phyloP scores from a whole-genome alignment of 2,329 filamentous ascomycete species.

The Fusarium mexicanum region DNA sequence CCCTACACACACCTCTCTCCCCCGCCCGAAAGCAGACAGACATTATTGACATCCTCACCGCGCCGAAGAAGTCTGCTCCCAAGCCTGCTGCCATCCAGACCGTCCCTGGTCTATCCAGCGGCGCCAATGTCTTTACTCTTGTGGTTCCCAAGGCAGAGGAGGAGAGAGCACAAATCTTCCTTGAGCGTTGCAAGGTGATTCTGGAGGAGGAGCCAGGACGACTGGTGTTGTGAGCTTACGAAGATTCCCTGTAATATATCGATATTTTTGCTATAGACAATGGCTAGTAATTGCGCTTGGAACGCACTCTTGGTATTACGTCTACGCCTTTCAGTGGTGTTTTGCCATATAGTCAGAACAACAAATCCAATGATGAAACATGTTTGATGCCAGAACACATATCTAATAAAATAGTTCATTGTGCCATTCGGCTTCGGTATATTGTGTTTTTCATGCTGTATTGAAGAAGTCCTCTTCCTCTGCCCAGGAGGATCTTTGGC shows the following conservation, averaged over 20 bases:
- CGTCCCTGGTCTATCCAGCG: slow-evolving; percentile 60
- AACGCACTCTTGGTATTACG: slow-evolving; percentile 28
- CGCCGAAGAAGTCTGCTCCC: slow-evolving; percentile 44
- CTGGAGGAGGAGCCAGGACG: slow-evolving; percentile 83
- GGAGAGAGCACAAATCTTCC: slow-evolving; percentile 80
- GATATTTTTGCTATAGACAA: slow-evolving; percentile 40
- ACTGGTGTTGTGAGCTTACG: slow-evolving; percentile 66
- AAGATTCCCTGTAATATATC: slow-evolving; percentile 47
- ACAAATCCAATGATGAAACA: slow-evolving; percentile 19
- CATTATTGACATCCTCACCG: slow-evolving; percentile 83
- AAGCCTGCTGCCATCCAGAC: slow-evolving; percentile 45
- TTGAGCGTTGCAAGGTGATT: slow-evolving; percentile 86
- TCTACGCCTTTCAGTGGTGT: slow-evolving; percentile 8
- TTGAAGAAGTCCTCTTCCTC: neutral
- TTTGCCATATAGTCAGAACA: slow-evolving; percentile 19
- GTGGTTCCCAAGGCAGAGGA: slow-evolving; percentile 83
- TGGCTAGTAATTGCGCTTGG: slow-evolving; percentile 37
- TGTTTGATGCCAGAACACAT: slow-evolving; percentile 12
- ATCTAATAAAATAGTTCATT: neutral
- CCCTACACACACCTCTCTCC: no score
- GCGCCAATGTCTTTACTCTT: slow-evolving; percentile 83
- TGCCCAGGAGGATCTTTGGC: neutral
- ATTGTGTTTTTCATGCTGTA: neutral
- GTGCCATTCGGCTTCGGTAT: neutral
- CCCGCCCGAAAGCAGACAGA: slow-evolving; percentile 61